Conservation (phyloP, 306 rosid species). For the Leucaena leucocephala region DNA sequence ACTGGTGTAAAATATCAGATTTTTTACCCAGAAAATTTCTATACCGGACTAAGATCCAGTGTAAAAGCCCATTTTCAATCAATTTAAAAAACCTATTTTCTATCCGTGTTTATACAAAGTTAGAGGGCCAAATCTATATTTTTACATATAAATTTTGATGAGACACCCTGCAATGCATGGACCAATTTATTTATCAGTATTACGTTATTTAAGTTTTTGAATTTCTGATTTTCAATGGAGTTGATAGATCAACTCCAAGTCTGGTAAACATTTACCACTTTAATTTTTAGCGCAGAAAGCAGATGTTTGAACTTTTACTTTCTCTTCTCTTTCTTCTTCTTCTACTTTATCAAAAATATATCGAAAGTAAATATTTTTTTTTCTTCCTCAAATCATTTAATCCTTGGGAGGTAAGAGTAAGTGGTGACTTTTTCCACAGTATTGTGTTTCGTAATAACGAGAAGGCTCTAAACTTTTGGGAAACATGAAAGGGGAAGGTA, state of each 20-base stretch:
- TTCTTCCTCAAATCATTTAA: not conserved
- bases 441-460: not conserved
- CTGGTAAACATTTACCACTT: slow-evolving; percentile 27
- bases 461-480: slow-evolving; percentile 32
- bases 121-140: no score
- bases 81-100: no score
- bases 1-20: no score
- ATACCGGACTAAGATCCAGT: no score
- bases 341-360: not conserved
- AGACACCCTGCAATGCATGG: not conserved
- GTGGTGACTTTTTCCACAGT: slow-evolving; percentile 15
- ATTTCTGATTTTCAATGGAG: not conserved
- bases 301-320: not conserved
- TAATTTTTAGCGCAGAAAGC: slow-evolving; percentile 21
- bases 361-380: not conserved
- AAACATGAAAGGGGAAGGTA: slow-evolving; percentile 23
- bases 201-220: not conserved
- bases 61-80: no score
- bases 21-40: no score
- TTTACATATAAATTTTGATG: no score
- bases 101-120: no score
- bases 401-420: not conserved
- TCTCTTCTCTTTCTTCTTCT: not conserved
- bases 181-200: not conserved
- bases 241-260: not conserved